Evolutionary conservation across 441 rosid genomes (phyloP), one percentile per base, ranked within the genome.

Genomic region (Codiaeum variegatum): DNA sequence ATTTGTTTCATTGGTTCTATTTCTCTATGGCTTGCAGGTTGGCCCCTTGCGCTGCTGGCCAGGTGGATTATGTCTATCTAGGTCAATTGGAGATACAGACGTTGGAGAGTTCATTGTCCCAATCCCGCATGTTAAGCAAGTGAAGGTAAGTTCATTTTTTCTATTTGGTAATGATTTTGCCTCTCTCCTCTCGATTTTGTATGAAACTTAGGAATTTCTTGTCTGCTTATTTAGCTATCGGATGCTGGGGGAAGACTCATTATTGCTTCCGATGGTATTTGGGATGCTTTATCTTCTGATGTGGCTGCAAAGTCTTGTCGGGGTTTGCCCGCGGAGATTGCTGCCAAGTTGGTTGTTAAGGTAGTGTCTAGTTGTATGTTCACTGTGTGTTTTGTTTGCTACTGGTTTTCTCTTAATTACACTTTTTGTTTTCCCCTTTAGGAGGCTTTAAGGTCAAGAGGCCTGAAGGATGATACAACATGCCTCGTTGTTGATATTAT

Each of bases 41-140:
- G 99, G 99, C 12, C 99, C 99, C 10, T 89, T 94, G 36, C 97
- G 99, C 56, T 94, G 99, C 80, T 94, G 98, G 99, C 99, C 99
- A 32, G 99, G 99, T 80, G 99, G 99, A 65, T 80, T 94, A 75
- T 94, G 99, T 81, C 98, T 94, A 78, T 94, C 98, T 0, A 88
- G 99, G 82, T 94, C 99, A 60, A 94, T 94, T 73, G 98, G 98
- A 46, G 97, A 94, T 82, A 88, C 94, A 0, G 98, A 94, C 77
- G 97, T 94, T 32, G 98, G 97, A 21, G 97, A 94, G 80, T 94
- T 82, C 80, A 92, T 94, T 67, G 98, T 92, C 77, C 98, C 98
- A 28, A 83, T 92, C 78, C 97, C 97, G 1, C 96, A 94, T 77
- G 98, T 94, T 72, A 94, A 94, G 85, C 98, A 94, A 91, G 98